Percentiles rank a stretch among this genome's conserved stretches.
Evolutionary conservation across 495 filamentous ascomycete species (phyloP).

Genomic region (Neurospora cerealis): DNA sequence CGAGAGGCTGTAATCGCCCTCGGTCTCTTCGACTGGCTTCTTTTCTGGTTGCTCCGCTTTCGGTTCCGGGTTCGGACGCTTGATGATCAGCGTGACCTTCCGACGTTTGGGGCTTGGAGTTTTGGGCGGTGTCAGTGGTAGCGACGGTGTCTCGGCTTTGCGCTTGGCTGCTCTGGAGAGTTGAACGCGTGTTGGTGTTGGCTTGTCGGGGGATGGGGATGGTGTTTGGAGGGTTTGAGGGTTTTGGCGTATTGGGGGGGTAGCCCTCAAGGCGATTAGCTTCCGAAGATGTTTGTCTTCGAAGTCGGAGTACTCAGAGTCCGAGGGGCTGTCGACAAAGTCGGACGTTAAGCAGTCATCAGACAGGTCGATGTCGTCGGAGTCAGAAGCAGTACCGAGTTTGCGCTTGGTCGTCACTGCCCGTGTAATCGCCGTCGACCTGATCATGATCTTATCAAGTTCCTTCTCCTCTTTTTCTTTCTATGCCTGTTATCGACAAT

Average conservation of each 20-base stretch:
- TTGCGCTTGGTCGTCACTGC: not conserved
- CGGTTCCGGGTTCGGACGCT: not conserved
- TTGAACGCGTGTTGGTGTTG: slow-evolving; percentile 15
- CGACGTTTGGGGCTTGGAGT: not conserved
- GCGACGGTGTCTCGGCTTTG: not conserved
- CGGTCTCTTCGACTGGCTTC: not conserved
- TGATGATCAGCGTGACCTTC: not conserved
- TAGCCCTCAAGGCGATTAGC: not conserved
- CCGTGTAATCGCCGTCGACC: not conserved
- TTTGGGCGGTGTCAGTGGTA: not conserved
- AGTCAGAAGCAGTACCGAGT: not conserved
- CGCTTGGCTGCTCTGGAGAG: slow-evolving; percentile 17
- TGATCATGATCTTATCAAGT: not conserved
- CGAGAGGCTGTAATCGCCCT: slow-evolving; percentile 11
- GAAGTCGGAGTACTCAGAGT: not conserved
- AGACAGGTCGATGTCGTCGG: not conserved
- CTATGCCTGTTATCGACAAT: not conserved
- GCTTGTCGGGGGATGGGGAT: not conserved
- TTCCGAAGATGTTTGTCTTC: not conserved
- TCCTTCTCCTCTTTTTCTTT: not conserved
- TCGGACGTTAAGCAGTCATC: not conserved
- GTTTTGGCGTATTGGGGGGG: not conserved
- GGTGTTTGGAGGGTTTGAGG: not conserved
- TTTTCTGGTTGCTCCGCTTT: not conserved
- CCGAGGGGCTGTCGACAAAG: not conserved